phyloP scores from a whole-genome alignment of 768 basidiomycete species.

The Tephrocybe sp. region DNA sequence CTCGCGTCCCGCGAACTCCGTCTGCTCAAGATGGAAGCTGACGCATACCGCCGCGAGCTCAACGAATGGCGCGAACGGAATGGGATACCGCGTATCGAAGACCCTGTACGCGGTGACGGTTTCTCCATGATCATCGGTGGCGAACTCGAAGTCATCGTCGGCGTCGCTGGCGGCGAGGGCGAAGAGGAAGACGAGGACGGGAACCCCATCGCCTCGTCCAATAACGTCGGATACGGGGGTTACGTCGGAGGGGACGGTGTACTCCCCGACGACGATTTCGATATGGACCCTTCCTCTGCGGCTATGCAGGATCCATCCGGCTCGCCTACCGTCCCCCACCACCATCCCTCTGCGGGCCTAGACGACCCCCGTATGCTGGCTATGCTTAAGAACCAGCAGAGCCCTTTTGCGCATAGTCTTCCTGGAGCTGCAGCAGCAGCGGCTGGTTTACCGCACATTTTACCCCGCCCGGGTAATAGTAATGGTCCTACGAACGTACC shows the following conservation, averaged over 20 bases:
- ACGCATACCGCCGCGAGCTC: conserved; percentile 84
- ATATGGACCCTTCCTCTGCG: conserved; percentile 16
- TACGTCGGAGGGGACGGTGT: conserved; percentile 19
- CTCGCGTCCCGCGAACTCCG: conserved; percentile 83
- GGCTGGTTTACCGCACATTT: conserved; percentile 15
- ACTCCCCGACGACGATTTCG: conserved; percentile 17
- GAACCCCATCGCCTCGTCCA: too few species aligned
- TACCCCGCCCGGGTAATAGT: conserved; percentile 13
- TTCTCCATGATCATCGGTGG: conserved; percentile 69
- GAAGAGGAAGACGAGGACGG: conserved; percentile 47
- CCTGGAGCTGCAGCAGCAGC: too few species aligned
- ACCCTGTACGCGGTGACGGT: conserved; percentile 68
- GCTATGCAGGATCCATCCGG: neutral
- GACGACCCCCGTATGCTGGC: conserved; percentile 28
- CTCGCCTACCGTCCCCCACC: conserved; percentile 3
- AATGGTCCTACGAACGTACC: conserved; percentile 19
- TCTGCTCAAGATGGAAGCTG: conserved; percentile 73
- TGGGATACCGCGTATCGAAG: conserved; percentile 67
- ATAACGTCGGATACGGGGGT: conserved; percentile 19
- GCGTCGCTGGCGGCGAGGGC: conserved; percentile 48
- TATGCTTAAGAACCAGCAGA: conserved; percentile 18
- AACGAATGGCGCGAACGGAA: conserved; percentile 90
- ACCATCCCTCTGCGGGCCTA: conserved; percentile 23
- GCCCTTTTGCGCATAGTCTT: conserved; percentile 17
- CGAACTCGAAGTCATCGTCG: conserved; percentile 64